Evolutionary conservation across 495 filamentous ascomycete genomes (phyloP).

Genomic region (Baudoinia panamericana): DNA sequence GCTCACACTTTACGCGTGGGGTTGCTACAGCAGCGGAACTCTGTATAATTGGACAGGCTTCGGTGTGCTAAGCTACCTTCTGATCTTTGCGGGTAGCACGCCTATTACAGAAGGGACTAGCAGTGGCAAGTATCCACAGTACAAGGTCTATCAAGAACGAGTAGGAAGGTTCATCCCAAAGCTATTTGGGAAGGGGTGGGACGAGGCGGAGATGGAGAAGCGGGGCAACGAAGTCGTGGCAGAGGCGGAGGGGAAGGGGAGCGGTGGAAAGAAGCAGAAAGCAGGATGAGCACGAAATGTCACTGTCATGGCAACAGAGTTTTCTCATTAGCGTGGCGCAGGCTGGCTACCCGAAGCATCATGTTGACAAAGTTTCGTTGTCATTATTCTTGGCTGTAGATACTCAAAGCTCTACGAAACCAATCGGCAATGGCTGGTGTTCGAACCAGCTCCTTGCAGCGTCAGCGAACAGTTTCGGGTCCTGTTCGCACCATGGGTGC

Average conservation of each 20-base stretch:
- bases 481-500: constrained; percentile 19
- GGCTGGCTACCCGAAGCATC: too few species aligned
- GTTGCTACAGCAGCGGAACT: constrained; percentile 53
- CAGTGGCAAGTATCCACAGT: constrained; percentile 74
- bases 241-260: constrained; percentile 7
- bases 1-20: constrained; percentile 78
- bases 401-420: constrained; percentile 16
- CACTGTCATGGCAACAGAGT: too few species aligned
- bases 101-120: constrained; percentile 75
- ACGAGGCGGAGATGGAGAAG: constrained; percentile 15
- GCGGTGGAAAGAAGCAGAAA: constrained; percentile 14
- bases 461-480: constrained; percentile 15
- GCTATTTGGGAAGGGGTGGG: constrained; percentile 26
- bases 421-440: constrained; percentile 5
- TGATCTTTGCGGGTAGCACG: constrained; percentile 80
- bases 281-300: too few species aligned
- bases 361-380: too few species aligned
- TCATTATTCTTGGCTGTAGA: too few species aligned
- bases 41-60: constrained; percentile 65
- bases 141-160: constrained; percentile 65
- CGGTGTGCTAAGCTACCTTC: constrained; percentile 55
- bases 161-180: constrained; percentile 76
- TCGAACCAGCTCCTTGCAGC: constrained; percentile 8
- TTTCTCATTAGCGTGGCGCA: too few species aligned
- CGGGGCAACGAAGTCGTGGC: constrained; percentile 12